Evolutionary conservation across 2,329 filamentous ascomycete genomes (phyloP).

Genomic region (Penicillium concentricum): DNA sequence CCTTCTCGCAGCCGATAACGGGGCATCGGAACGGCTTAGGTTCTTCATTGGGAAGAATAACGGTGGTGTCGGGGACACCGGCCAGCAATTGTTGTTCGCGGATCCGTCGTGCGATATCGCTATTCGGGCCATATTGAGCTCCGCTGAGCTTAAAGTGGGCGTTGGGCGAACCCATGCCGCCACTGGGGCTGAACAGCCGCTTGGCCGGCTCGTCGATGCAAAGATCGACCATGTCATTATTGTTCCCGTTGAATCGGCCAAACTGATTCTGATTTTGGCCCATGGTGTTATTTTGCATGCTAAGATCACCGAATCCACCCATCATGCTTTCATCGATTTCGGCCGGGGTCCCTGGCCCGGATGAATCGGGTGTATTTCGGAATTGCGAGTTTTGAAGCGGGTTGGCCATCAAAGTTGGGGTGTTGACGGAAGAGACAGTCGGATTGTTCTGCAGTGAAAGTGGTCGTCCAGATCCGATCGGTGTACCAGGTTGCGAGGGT

Average conservation of each 20-base stretch:
- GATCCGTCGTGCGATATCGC: conserved; percentile 67
- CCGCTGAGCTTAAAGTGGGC: conserved; percentile 73
- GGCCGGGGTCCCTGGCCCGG: conserved; percentile 66
- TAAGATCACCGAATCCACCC: conserved; percentile 61
- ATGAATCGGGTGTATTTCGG: conserved; percentile 61
- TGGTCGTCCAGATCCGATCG: conserved; percentile 64
- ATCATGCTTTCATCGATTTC: conserved; percentile 74
- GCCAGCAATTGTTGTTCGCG: conserved; percentile 64
- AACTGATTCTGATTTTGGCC: conserved; percentile 45
- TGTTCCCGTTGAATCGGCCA: conserved; percentile 46
- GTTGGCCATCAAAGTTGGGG: conserved; percentile 81
- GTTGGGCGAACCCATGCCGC: conserved; percentile 65
- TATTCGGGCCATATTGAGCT: conserved; percentile 73
- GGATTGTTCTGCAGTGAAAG: conserved; percentile 89
- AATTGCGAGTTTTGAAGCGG: conserved; percentile 61
- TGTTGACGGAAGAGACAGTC: conserved; percentile 95
- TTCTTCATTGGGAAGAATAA: conserved; percentile 68
- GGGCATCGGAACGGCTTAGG: conserved; percentile 98
- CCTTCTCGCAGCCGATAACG: conserved; percentile 97
- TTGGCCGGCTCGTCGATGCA: conserved; percentile 93
- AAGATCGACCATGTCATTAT: conserved; percentile 56
- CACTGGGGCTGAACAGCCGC: conserved; percentile 83
- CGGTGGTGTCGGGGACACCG: conserved; percentile 50
- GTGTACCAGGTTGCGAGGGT: conserved; percentile 82
- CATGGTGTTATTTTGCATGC: conserved; percentile 51